Evolutionary conservation across 2,329 filamentous ascomycete genomes (phyloP).

Genomic region (Thelonectria olida): DNA sequence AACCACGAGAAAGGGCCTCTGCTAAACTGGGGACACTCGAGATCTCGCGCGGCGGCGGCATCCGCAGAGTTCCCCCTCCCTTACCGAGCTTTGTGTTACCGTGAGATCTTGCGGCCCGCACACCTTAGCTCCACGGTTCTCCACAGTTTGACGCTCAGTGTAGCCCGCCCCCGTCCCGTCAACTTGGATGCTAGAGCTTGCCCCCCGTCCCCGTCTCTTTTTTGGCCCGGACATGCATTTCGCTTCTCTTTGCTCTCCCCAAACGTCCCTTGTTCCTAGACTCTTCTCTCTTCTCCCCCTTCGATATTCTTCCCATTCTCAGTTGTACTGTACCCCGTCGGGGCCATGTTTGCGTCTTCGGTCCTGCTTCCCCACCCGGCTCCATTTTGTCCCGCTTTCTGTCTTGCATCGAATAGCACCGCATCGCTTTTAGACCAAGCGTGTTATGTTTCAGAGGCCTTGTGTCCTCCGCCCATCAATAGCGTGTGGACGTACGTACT

Average conservation of each 20-base stretch:
- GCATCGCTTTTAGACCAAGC: background rate
- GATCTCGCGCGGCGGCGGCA: too few species aligned
- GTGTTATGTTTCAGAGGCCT: background rate
- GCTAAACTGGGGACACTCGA: constrained; percentile 31
- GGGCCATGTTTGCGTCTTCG: background rate
- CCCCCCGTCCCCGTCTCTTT: too few species aligned
- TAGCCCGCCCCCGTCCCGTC: constrained; percentile 43
- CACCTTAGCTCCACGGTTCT: constrained; percentile 36
- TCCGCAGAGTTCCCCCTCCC: too few species aligned
- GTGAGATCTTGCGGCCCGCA: constrained; percentile 42
- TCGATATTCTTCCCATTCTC: background rate
- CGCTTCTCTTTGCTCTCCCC: constrained; percentile 9
- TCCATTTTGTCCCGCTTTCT: constrained; percentile 11
- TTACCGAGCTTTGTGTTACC: constrained; percentile 31
- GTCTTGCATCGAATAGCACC: constrained; percentile 14
- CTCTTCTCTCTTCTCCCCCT: background rate
- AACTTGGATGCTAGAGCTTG: constrained; percentile 43
- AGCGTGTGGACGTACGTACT: background rate
- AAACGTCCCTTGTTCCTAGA: constrained; percentile 18
- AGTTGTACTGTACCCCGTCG: too few species aligned
- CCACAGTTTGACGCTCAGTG: constrained; percentile 37
- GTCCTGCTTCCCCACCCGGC: background rate
- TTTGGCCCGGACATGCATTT: too few species aligned
- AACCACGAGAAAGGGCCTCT: too few species aligned
- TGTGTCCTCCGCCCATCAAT: too few species aligned